A percentile compares a stretch with the other conserved stretches of the same genome.
Conservation (phyloP, 306 rosid genomes). For the Cucumis melo region DNA sequence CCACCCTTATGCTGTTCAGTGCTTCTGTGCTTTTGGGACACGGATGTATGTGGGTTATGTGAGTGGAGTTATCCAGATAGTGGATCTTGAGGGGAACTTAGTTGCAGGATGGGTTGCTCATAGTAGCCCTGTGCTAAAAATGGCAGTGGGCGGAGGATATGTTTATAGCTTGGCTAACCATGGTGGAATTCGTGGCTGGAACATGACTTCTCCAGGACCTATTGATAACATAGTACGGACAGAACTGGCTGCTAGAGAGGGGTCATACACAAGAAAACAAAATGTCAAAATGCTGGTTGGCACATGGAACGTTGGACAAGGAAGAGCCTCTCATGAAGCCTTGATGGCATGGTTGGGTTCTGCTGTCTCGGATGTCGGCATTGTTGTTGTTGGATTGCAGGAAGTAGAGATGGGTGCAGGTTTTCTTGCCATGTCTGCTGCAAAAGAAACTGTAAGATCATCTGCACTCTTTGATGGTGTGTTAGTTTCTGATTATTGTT, state of each 20-base stretch:
- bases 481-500: conserved; percentile 3
- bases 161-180: conserved; percentile 92
- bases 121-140: conserved; percentile 68
- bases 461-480: conserved; percentile 2
- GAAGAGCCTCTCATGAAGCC: conserved; percentile 77
- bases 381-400: conserved; percentile 91
- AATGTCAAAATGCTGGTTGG: conserved; percentile 74
- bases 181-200: conserved; percentile 96
- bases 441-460: conserved; percentile 87
- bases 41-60: conserved; percentile 69
- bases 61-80: conserved; percentile 69
- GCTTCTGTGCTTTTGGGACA: conserved; percentile 72
- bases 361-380: conserved; percentile 72
- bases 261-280: conserved; percentile 44
- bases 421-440: conserved; percentile 98
- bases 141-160: conserved; percentile 51
- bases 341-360: conserved; percentile 91
- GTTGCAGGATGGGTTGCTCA: conserved; percentile 90
- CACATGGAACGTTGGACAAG: conserved; percentile 99
- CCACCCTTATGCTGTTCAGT: conserved; percentile 67
- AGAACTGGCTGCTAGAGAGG: conserved; percentile 64
- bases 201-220: conserved; percentile 77
- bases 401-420: conserved; percentile 99
- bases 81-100: conserved; percentile 83
- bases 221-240: conserved; percentile 50